Conservation (phyloP, 2,329 filamentous ascomycete species). For the Penicillium aurantiogriseum region DNA sequence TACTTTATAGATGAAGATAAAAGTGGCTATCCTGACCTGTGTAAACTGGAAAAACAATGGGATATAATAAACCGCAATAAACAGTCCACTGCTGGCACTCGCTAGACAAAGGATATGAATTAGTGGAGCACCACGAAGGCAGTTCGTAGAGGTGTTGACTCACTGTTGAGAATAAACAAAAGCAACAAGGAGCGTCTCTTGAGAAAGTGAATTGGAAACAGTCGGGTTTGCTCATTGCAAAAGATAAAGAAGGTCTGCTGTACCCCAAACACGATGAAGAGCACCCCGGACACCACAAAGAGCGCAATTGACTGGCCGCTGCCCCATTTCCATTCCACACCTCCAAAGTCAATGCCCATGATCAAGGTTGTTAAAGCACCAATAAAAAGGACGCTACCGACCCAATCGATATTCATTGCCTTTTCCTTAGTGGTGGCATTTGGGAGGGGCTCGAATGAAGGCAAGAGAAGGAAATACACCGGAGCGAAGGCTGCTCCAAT, state of each 20-base stretch:
- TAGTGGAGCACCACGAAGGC: neutral
- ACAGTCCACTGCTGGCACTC: neutral
- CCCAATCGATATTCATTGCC: neutral
- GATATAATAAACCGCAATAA: neutral
- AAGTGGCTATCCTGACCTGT: neutral
- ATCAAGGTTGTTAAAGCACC: no score
- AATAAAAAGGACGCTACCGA: neutral
- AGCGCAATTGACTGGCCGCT: neutral
- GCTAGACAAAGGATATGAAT: neutral
- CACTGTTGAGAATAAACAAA: neutral
- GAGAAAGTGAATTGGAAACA: neutral
- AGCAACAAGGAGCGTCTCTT: neutral
- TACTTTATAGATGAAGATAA: neutral
- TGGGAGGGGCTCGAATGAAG: neutral
- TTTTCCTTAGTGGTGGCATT: neutral
- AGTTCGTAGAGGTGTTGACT: neutral
- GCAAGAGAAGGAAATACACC: neutral
- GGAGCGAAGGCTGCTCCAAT: neutral
- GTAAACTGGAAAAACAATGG: neutral
- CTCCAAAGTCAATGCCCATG: no score
- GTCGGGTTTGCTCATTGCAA: neutral
- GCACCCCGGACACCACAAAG: neutral
- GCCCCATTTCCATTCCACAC: neutral
- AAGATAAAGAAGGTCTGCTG: neutral
- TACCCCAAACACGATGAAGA: neutral